phyloP scores from a whole-genome alignment of 345 rosid species.

The Citrus reticulata region DNA sequence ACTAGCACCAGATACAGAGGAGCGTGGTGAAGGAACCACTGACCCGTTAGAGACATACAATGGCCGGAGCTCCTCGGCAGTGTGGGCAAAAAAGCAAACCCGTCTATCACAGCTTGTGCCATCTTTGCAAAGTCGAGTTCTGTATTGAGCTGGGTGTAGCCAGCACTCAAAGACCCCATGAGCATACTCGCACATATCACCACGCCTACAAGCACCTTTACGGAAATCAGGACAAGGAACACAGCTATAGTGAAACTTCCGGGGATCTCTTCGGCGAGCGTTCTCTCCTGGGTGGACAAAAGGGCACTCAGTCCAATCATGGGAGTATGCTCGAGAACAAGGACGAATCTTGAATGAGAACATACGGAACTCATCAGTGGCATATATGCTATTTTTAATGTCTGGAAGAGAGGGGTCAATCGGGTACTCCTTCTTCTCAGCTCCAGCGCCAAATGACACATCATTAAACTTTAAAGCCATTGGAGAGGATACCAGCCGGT shows the following conservation, averaged over 20 bases:
- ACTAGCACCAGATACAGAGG: constrained; percentile 32
- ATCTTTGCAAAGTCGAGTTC: constrained; percentile 53
- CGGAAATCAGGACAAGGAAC: constrained; percentile 80
- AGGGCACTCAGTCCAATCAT: constrained; percentile 86
- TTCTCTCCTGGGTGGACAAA: constrained; percentile 84
- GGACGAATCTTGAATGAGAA: constrained; percentile 59
- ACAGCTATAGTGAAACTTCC: constrained; percentile 72
- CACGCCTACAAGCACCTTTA: constrained; percentile 64
- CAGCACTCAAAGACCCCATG: constrained; percentile 75
- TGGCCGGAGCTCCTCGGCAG: constrained; percentile 42
- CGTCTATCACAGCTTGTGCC: constrained; percentile 45
- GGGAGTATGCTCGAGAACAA: constrained; percentile 68
- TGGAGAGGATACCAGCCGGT: constrained; percentile 27
- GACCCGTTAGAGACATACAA: constrained; percentile 46
- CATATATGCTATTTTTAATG: constrained; percentile 62
- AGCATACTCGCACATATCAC: constrained; percentile 58
- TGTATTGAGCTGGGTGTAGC: constrained; percentile 68
- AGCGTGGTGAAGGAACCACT: constrained; percentile 43
- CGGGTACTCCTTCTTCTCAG: constrained; percentile 59
- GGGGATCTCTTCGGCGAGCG: constrained; percentile 72
- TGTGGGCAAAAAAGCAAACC: constrained; percentile 53
- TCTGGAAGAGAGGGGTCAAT: constrained; percentile 72
- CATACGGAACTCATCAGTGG: constrained; percentile 76
- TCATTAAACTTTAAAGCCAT: constrained; percentile 26
- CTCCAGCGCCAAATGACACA: background rate